Evolutionary conservation across 352 stramenopile species (phyloP), one percentile per base, ranked within the genome.

Genomic region (Proteromonas lacertae): DNA sequence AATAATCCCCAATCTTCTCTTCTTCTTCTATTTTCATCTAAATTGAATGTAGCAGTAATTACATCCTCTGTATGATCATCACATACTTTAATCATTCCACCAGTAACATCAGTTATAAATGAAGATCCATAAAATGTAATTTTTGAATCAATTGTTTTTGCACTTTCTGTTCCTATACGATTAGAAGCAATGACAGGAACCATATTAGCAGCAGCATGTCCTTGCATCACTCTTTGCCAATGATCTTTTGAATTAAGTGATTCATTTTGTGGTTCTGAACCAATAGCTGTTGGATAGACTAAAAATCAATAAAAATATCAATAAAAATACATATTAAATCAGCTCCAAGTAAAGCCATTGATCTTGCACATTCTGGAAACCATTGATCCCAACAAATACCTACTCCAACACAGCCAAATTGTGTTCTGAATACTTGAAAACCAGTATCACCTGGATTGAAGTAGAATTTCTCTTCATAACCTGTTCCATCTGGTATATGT

Each of bases 111-210:
- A 14, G 65, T 72, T 46, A 86, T 82, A 52, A 86, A 86, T 1
- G 65, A 81, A 26, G 62, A 76, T n/a, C n/a, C n/a, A 35, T 74
- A 77, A 42, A 86, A 86, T n/a, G 62, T 74, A 30, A 83, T 81
- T 56, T 26, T 66, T 52, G 6, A 75, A 40, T 21, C 19, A 47
- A 25, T 25, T 51, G 5, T 34, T 38, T 29, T 40, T 29, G 24
- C 37, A 25, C n/a, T 29, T 43, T 83, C 69, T 5, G 51, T 45
- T 25, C 68, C 70, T 7, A 83, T 64, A 38, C 70, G 67, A 49
- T 86, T 86, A 21, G 66, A 81, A 30, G 64, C 72, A 22, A 86
- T 60, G 26, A 86, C 59, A 4, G 70, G 70, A 35, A 80, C 53
- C 61, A 83, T 76, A 46, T 66, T 86, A 18, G 65, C 60, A 2